These are phyloP conservation scores for Barnettozyma vustinii DNA, from an alignment of 805 yeast species.

Conservation along the genomic window DNA sequence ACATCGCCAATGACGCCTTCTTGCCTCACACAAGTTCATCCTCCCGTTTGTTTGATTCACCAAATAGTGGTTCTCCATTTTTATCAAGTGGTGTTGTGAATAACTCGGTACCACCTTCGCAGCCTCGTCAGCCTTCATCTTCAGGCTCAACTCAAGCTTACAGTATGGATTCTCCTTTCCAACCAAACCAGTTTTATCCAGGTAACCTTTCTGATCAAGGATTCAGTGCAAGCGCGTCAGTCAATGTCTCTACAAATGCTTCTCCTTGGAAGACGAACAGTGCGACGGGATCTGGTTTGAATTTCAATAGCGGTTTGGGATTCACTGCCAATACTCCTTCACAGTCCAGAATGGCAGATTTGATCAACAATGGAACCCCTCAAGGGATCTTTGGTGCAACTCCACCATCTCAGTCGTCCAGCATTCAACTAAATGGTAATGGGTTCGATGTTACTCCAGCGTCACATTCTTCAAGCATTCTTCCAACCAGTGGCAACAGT, in stretches of 20 bases:
- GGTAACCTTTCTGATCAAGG: not conserved
- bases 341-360: not conserved
- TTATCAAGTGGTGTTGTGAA: not conserved
- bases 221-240: not conserved
- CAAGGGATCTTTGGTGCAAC: not conserved
- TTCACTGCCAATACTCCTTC: not conserved
- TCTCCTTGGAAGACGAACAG: conserved; percentile 6
- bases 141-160: not conserved
- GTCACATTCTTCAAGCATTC: conserved; percentile 1
- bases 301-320: not conserved
- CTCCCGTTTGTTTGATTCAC: conserved; percentile 3
- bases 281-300: not conserved
- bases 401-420: not conserved
- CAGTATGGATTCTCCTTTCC: not conserved
- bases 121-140: not conserved
- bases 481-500: not conserved
- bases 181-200: not conserved
- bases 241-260: not conserved
- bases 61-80: conserved; percentile 1
- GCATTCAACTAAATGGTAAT: not conserved
- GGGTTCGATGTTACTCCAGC: not conserved
- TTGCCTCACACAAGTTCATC: not conserved
- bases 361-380: not conserved
- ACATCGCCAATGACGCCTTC: not conserved
- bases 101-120: not conserved